Conservation (phyloP, 2,329 filamentous ascomycete genomes). For the Paecilomyces variotii region DNA sequence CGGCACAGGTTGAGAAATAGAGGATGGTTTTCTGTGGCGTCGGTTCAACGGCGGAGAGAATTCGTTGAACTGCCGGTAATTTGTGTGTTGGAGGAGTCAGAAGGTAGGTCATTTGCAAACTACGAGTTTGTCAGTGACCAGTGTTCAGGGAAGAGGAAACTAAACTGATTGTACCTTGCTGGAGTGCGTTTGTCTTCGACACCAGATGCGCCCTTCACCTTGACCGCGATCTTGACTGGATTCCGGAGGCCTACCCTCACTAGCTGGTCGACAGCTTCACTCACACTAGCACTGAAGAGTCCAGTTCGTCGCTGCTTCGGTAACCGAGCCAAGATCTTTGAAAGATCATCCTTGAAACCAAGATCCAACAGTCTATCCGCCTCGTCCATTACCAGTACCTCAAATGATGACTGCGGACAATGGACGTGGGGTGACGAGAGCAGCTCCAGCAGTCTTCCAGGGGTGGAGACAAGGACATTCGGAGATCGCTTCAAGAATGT, state of each 20-base stretch:
- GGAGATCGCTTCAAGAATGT: constrained; percentile 75
- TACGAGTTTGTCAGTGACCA: constrained; percentile 17
- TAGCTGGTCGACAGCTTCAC: constrained; percentile 86
- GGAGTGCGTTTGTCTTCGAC: constrained; percentile 81
- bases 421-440: constrained; percentile 80
- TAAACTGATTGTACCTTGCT: constrained; percentile 46
- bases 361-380: constrained; percentile 87
- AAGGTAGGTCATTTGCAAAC: constrained; percentile 84
- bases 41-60: constrained; percentile 63
- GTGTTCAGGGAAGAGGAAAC: neutral
- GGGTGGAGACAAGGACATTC: constrained; percentile 84
- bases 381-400: constrained; percentile 87
- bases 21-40: constrained; percentile 78
- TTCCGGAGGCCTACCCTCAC: constrained; percentile 88
- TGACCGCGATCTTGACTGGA: constrained; percentile 89
- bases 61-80: constrained; percentile 61
- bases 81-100: constrained; percentile 70
- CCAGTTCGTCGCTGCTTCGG: constrained; percentile 92
- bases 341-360: constrained; percentile 85
- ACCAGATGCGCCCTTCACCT: constrained; percentile 70
- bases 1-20: constrained; percentile 88
- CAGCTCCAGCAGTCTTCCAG: constrained; percentile 80
- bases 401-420: constrained; percentile 80
- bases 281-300: constrained; percentile 91
- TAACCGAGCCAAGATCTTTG: constrained; percentile 71